These are phyloP conservation scores for Arachis hypogaea DNA, from an alignment of 306 rosid species.

Conservation along the genomic window DNA sequence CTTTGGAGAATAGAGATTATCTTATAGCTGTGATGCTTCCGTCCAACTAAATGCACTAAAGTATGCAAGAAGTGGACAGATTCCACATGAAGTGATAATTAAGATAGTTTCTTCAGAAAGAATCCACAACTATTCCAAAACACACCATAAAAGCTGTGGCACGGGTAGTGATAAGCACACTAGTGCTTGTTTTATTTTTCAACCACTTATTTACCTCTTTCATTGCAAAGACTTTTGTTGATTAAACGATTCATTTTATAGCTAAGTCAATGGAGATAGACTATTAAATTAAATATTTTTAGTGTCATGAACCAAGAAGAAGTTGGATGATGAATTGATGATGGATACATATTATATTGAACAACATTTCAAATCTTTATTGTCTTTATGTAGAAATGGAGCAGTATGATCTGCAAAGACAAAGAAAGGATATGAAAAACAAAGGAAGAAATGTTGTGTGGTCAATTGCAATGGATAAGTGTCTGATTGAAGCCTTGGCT, in stretches of 20 bases:
- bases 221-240: background rate
- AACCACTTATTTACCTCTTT: background rate
- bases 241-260: background rate
- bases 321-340: background rate
- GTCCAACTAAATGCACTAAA: background rate
- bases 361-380: background rate
- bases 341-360: slow-evolving; percentile 17
- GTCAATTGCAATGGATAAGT: slow-evolving; percentile 84
- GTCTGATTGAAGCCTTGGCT: slow-evolving; percentile 73
- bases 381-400: slow-evolving; percentile 59
- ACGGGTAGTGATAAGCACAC: background rate
- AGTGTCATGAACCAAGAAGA: background rate
- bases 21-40: background rate
- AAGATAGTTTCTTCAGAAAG: slow-evolving; percentile 6
- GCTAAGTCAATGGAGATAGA: background rate
- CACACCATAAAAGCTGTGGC: background rate
- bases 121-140: background rate
- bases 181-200: slow-evolving; percentile 7
- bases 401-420: slow-evolving; percentile 61
- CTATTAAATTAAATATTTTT: background rate
- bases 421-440: slow-evolving; percentile 70
- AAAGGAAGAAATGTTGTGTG: slow-evolving; percentile 88
- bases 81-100: background rate
- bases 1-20: background rate
- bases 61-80: background rate